Conservation (phyloP, 2,329 filamentous ascomycete genomes). For the Ceratocystis harringtonii region DNA sequence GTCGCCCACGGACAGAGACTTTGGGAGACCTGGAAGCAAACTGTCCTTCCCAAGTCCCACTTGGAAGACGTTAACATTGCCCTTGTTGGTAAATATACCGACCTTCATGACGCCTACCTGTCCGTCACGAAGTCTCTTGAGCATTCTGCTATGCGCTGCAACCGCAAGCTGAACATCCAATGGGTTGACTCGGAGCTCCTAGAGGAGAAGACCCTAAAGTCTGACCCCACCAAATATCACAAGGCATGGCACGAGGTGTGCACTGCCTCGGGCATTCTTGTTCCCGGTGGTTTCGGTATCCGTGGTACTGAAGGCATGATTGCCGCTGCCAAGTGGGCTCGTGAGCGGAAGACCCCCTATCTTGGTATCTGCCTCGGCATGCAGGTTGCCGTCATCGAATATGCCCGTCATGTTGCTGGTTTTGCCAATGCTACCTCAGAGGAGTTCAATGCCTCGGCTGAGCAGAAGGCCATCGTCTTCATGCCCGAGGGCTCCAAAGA, state of each 20-base stretch:
- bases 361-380: slow-evolving; percentile 85
- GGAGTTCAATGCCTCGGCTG: slow-evolving; percentile 40
- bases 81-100: slow-evolving; percentile 83
- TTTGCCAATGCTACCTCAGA: slow-evolving; percentile 42
- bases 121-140: slow-evolving; percentile 76
- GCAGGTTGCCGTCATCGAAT: slow-evolving; percentile 87
- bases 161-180: slow-evolving; percentile 60
- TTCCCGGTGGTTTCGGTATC: slow-evolving; percentile 65
- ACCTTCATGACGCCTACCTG: slow-evolving; percentile 73
- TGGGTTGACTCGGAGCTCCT: slow-evolving; percentile 79
- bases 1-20: slow-evolving; percentile 49
- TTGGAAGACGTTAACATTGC: slow-evolving; percentile 62
- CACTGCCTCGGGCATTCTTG: slow-evolving; percentile 48
- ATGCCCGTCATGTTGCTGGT: slow-evolving; percentile 59
- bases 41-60: slow-evolving; percentile 52
- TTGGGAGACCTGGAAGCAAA: slow-evolving; percentile 64
- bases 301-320: slow-evolving; percentile 88
- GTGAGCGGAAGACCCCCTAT: slow-evolving; percentile 65
- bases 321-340: slow-evolving; percentile 68
- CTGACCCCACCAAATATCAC: slow-evolving; percentile 59
- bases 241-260: slow-evolving; percentile 72
- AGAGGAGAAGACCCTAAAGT: slow-evolving; percentile 47
- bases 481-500: slow-evolving; percentile 61
- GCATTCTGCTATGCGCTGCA: slow-evolving; percentile 78
- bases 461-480: slow-evolving; percentile 63